Conservation (phyloP, 129 eudicot genomes). For the Solidago caesia region DNA sequence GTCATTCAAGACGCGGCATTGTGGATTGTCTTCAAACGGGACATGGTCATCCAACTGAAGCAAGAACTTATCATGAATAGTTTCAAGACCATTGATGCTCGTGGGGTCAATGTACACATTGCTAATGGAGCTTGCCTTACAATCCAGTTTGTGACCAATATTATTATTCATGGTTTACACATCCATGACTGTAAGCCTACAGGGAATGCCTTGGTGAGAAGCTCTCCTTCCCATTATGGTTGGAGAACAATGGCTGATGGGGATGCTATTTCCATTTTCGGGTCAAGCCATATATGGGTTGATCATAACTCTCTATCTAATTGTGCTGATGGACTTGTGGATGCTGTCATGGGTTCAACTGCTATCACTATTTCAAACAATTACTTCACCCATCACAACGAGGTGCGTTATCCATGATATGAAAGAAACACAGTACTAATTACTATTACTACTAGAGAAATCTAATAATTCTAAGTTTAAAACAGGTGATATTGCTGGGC, state of each 20-base stretch:
- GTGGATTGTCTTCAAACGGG: slow-evolving; percentile 85
- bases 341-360: slow-evolving; percentile 95
- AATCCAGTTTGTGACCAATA: slow-evolving; percentile 72
- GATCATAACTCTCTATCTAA: slow-evolving; percentile 89
- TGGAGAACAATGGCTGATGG: slow-evolving; percentile 99
- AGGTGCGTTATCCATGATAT: slow-evolving; percentile 42
- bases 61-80: slow-evolving; percentile 95
- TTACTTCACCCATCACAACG: slow-evolving; percentile 82
- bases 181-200: slow-evolving; percentile 91
- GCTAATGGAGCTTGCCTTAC: slow-evolving; percentile 89
- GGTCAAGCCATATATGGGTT: slow-evolving; percentile 83
- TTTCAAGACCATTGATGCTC: slow-evolving; percentile 88
- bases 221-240: slow-evolving; percentile 83
- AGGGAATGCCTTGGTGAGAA: slow-evolving; percentile 92
- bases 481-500: slow-evolving; percentile 89
- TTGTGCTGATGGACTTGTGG: slow-evolving; percentile 92
- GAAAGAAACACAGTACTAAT: not conserved
- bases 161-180: slow-evolving; percentile 77
- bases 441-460: not conserved
- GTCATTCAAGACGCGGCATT: slow-evolving; percentile 83
- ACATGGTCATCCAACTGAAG: slow-evolving; percentile 76
- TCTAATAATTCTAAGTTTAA: not conserved
- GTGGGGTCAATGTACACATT: slow-evolving; percentile 89
- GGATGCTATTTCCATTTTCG: slow-evolving; percentile 79
- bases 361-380: slow-evolving; percentile 95